Conservation (phyloP, 768 basidiomycete species). For the Pilatotrama ljubarskyi region DNA sequence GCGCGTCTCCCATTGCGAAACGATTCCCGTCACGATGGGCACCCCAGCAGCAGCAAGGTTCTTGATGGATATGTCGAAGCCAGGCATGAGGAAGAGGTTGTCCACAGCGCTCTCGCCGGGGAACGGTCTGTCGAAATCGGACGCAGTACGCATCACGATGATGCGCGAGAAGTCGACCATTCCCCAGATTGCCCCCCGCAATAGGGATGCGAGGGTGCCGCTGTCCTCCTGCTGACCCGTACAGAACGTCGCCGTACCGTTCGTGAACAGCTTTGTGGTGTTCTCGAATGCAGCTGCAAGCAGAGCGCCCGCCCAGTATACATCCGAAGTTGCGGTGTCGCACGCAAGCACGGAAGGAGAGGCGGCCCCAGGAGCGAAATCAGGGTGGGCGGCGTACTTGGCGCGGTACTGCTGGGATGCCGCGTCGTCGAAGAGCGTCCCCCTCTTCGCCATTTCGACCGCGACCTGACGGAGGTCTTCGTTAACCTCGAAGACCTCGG, state of each 20-base stretch:
- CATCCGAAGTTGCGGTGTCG: constrained; percentile 41
- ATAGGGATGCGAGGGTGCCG: constrained; percentile 38
- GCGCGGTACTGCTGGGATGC: constrained; percentile 35
- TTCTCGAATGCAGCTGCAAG: constrained; percentile 40
- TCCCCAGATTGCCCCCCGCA: constrained; percentile 35
- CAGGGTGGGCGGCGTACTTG: constrained; percentile 26
- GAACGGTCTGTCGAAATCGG: constrained; percentile 36
- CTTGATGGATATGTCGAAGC: constrained; percentile 34
- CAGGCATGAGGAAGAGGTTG: constrained; percentile 34
- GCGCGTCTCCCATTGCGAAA: constrained; percentile 34
- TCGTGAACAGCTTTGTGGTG: constrained; percentile 38
- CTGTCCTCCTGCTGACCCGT: constrained; percentile 44
- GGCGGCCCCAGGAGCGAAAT: constrained; percentile 34
- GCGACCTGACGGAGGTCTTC: constrained; percentile 38
- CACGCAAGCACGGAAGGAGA: constrained; percentile 36
- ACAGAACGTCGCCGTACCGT: constrained; percentile 34
- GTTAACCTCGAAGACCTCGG: constrained; percentile 48
- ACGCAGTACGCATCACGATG: constrained; percentile 40
- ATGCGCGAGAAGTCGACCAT: constrained; percentile 40
- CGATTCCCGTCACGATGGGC: constrained; percentile 38
- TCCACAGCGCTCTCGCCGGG: constrained; percentile 25
- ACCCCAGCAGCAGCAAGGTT: constrained; percentile 41
- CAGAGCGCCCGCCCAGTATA: constrained; percentile 38
- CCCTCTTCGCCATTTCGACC: constrained; percentile 30
- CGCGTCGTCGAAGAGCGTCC: constrained; percentile 36